Base-by-base conservation (phyloP, 2,329 filamentous ascomycete species). In the Fusarium sp. region DNA sequence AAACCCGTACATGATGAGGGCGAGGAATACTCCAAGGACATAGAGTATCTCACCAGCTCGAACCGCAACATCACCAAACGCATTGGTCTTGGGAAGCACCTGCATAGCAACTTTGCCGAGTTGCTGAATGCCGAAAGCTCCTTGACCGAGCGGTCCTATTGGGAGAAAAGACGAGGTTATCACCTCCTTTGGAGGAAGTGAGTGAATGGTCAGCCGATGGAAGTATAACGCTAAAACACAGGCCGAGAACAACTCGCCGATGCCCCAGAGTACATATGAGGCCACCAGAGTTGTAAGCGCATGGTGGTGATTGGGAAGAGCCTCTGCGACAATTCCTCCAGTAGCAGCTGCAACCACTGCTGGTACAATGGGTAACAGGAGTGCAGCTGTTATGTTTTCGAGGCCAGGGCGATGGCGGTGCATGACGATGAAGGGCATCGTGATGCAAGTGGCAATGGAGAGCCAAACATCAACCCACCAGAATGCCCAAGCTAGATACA, bases 91-190 rank as follows among this genome's bases (percentile, higher is more conserved):
- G 0, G 83, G 84, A 26, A 87, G 78, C 6, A 86, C 64, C 7
- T 79, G 75, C 55, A 86, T 75, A 8, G 88, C 85, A 7, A 87
- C 84, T 52, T 84, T 83, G 12, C 88, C 88, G 7, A 86, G 81
- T 72, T 88, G 85, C 79, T 88, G 84, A 45, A 87, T 86, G 55
- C 84, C 87, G 77, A 88, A 93, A 4, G 89, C 90, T 20, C 91
- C 91, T 79, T 92, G 90, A 0, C 91, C 91, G 1, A 93, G 81
- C 0, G 91, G 91, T 0, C 92, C 91, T 1, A 93, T 84, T 2
- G 92, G 91, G 0, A 94, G 82, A 73, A 93, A 92, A 12, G 90
- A 88, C 5, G 89, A 91, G 15, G 93, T 90, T 48, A 93, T 90
- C 63, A 90, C 88, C 77, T 93, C 92, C 55, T 88, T 85, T 3